Evolutionary conservation across 2,329 filamentous ascomycete species (phyloP), one percentile per base, ranked within the genome.

Genomic region (Madurella fahalii): DNA sequence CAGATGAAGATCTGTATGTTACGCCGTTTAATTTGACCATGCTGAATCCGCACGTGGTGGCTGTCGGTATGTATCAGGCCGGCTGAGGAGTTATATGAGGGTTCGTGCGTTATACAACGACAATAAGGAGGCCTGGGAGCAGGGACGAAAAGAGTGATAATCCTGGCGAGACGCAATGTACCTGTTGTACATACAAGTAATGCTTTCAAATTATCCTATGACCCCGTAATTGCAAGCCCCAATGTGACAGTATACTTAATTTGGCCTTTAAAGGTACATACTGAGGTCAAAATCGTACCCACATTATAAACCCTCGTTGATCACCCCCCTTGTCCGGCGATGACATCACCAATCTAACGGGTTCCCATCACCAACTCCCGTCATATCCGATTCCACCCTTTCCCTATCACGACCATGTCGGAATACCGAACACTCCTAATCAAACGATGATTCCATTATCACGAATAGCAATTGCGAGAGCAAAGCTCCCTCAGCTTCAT

Each of bases 1-100:
- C 89, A 0, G 89, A 93, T 63, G 67, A 69, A 0, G 79, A 91
- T 60, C 61, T 85, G 0, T 83, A 76, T 57, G 77, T 92, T 2
- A 92, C 89, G 8, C 86, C 89, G 0, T 93, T 89, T 70, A 94
- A 94, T 66, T 55, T 93, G 56, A 81, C 76, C 20, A 77, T 82
- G 76, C 76, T 93, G 17, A 93, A 94, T 60, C 83, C 87, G 0
- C 87, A 91, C 63, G 85, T 94, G 37, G 81, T 83, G 53, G 89
- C 89, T 18, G 75, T 91, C 51, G 86, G 82, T 50, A 67, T 94
- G 39, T 94, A 92, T 69, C 86, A 90, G 72, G 84, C 89, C 63
- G 90, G 89, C 61, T 94, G 77, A 78, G 42, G 25, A 15, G 34
- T 4, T 15, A 37, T 15, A 11, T 9, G 13, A 34, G 13, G 9